phyloP scores from a whole-genome alignment of 306 rosid genomes.

The Lathyrus aphaca region DNA sequence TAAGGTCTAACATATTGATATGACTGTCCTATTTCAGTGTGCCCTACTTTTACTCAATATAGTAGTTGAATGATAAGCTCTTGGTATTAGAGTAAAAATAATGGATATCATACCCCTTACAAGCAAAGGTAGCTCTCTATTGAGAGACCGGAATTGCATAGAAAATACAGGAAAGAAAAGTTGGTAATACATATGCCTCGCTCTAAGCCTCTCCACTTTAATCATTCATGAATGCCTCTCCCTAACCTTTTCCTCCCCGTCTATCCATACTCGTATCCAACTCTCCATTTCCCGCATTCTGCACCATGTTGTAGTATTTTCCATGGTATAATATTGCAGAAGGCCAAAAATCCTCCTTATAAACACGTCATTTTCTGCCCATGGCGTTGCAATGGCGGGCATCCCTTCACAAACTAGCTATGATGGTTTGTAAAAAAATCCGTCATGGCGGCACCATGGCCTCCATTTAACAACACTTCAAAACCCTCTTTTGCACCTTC shows the following conservation, averaged over 20 bases:
- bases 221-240: constrained; percentile 6
- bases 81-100: constrained; percentile 15
- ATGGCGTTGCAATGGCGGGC: neutral
- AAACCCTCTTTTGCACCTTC: neutral
- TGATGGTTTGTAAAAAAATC: neutral
- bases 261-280: neutral
- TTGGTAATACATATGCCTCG: neutral
- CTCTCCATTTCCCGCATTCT: neutral
- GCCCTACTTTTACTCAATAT: neutral
- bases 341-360: neutral
- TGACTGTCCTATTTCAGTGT: constrained; percentile 20
- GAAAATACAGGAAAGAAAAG: neutral
- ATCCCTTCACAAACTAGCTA: neutral
- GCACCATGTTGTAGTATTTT: neutral
- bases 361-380: neutral
- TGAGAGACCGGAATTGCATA: constrained; percentile 2
- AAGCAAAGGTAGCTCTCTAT: neutral
- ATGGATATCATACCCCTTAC: constrained; percentile 16
- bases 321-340: neutral
- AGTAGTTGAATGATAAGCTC: neutral
- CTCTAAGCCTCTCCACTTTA: neutral
- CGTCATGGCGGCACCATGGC: neutral
- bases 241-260: neutral
- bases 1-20: too few species aligned
- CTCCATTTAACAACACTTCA: neutral